These are phyloP conservation scores for Kitagawia praeruptora DNA, from an alignment of 129 eudicot genomes.

Conservation along the genomic window DNA sequence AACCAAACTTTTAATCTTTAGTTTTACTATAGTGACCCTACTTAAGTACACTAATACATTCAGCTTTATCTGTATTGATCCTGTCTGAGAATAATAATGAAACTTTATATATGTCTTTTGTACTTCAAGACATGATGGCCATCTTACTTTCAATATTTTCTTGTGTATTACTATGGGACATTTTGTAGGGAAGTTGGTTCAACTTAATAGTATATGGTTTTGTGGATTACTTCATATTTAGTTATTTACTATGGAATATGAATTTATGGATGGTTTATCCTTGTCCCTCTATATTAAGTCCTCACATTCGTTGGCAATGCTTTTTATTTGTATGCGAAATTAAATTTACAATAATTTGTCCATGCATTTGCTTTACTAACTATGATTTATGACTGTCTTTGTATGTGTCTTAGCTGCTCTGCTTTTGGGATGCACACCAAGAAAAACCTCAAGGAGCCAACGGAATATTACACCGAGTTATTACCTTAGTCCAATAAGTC, in stretches of 20 bases:
- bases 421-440: slow-evolving; percentile 74
- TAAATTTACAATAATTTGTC: neutral
- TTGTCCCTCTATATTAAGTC: neutral
- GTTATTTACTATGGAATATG: neutral
- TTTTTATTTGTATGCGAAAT: neutral
- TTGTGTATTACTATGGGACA: neutral
- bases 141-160: neutral
- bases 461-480: slow-evolving; percentile 52
- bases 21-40: slow-evolving; percentile 3
- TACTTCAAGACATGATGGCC: neutral
- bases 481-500: slow-evolving; percentile 48
- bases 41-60: neutral
- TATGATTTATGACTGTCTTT: neutral
- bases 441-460: slow-evolving; percentile 82
- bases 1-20: neutral
- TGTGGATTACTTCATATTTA: neutral
- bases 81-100: neutral
- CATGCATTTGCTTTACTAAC: neutral
- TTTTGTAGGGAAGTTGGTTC: neutral
- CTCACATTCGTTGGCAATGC: neutral
- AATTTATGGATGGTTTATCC: neutral
- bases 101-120: neutral
- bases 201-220: slow-evolving; percentile 5
- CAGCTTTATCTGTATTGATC: neutral
- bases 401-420: slow-evolving; percentile 57